A percentile compares a stretch with the other conserved stretches of the same genome.
These are phyloP conservation scores for Quercus tomentella DNA, from an alignment of 331 rosid species.

Conservation along the genomic window DNA sequence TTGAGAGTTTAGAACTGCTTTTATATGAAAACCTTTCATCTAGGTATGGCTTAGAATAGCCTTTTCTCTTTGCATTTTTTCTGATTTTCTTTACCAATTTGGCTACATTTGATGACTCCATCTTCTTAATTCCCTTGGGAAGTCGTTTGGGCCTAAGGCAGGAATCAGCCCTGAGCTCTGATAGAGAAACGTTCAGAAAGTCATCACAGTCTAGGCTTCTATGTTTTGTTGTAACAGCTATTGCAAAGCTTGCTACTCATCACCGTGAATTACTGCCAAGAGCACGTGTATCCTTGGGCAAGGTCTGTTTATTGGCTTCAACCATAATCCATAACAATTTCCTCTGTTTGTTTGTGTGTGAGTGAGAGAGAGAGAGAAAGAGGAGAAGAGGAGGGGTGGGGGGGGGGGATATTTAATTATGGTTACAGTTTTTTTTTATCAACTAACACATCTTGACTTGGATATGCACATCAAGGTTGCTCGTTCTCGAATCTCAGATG, in stretches of 20 bases:
- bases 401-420: not conserved
- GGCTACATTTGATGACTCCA: slow-evolving; percentile 14
- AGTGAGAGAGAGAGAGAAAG: not conserved
- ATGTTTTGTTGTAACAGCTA: slow-evolving; percentile 91
- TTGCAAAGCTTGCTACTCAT: slow-evolving; percentile 91
- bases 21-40: slow-evolving; percentile 90
- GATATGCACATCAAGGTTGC: slow-evolving; percentile 58
- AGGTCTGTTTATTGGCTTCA: slow-evolving; percentile 40
- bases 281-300: slow-evolving; percentile 91
- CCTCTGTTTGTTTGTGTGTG: too few species aligned
- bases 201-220: slow-evolving; percentile 90
- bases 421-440: not conserved
- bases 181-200: slow-evolving; percentile 56
- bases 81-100: not conserved
- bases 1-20: slow-evolving; percentile 92
- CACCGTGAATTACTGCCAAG: slow-evolving; percentile 89
- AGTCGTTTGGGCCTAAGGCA: slow-evolving; percentile 85
- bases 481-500: slow-evolving; percentile 82
- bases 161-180: slow-evolving; percentile 47
- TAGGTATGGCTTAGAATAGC: slow-evolving; percentile 44
- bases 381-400: too few species aligned
- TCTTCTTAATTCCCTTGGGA: slow-evolving; percentile 17
- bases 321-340: not conserved
- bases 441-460: not conserved
- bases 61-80: slow-evolving; percentile 14